Evolutionary conservation across 2,329 filamentous ascomycete species (phyloP).

Genomic region (Huntiella abstrusa): DNA sequence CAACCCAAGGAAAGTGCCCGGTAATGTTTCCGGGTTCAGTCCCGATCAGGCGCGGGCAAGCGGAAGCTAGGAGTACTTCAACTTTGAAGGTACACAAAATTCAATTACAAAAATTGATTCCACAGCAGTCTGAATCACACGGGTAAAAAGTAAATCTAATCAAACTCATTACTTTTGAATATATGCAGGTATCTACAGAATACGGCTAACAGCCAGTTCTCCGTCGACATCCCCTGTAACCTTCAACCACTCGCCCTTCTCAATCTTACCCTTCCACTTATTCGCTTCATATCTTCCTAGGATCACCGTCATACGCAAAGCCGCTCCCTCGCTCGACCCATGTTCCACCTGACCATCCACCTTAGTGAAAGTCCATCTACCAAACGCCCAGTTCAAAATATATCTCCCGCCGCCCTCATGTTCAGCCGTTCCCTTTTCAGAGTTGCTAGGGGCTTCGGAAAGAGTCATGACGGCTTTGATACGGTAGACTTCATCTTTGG

Average conservation of each 20-base stretch:
- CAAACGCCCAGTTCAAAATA: slow-evolving; percentile 97
- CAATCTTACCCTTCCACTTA: slow-evolving; percentile 60
- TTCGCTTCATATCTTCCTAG: slow-evolving; percentile 53
- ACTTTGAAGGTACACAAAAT: too few species aligned
- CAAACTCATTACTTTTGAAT: too few species aligned
- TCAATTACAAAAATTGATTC: too few species aligned
- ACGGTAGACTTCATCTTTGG: slow-evolving; percentile 87
- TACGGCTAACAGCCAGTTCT: slow-evolving; percentile 31
- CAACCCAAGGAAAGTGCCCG: too few species aligned
- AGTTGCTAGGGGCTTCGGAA: slow-evolving; percentile 27
- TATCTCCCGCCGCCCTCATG: slow-evolving; percentile 34
- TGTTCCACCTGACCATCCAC: slow-evolving; percentile 28
- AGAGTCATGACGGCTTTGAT: slow-evolving; percentile 57
- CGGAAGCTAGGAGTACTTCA: too few species aligned
- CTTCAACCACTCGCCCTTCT: slow-evolving; percentile 34
- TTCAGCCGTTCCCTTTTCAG: slow-evolving; percentile 27
- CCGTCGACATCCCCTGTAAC: slow-evolving; percentile 28
- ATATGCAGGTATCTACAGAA: slow-evolving; percentile 19
- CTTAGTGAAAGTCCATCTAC: slow-evolving; percentile 76
- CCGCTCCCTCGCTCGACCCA: slow-evolving; percentile 32
- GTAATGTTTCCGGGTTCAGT: too few species aligned
- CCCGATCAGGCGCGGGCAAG: too few species aligned
- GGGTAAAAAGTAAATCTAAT: too few species aligned
- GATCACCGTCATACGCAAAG: slow-evolving; percentile 57
- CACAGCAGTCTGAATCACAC: too few species aligned